Base-by-base conservation (phyloP, 2,329 filamentous ascomycete species). In the Penicillium sp. region DNA sequence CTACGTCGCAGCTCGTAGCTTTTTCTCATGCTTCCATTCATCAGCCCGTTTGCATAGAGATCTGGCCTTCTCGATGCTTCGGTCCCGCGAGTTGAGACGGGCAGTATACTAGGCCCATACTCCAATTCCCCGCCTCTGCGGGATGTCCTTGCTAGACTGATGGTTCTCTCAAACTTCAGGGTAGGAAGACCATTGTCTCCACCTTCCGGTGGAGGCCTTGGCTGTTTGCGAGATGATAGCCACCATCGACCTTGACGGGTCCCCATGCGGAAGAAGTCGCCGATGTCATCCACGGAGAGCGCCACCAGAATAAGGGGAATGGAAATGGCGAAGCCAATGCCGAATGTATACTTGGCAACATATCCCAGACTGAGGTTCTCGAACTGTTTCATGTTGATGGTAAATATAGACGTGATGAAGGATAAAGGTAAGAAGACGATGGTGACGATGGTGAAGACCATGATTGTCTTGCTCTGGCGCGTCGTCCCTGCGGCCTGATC, bases 401-500 rank as follows among this genome's bases (percentile, higher is more conserved):
- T 72, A 53, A 80, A 79, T 38, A 80, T 68, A 0, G 73, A 70
- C 0, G 75, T 69, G 41, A 80, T 77, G 57, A 80, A 79, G 1
- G 70, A 74, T 3, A 79, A 48, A 0, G 77, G 76, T 0, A 79
- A 60, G 56, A 80, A 80, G 17, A 79, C 67, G 41, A 79, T 78
- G 0, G 77, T 80, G 2, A 79, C 76, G 31, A 79, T 73, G 3
- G 77, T 80, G 52, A 80, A 79, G 6, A 79, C 73, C 71, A 79
- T 75, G 45, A 79, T 73, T 0, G 74, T 78, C 40, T 75, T 75
- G 2, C 67, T 74, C 62, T 83, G 71, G 6, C 74, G 69, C 1
- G 79, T 77, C 0, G 80, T 81, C 1, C 77, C 76, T 2, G 77
- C 73, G 0, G 81, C 80, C 58, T 83, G 79, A 34, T 83, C 77